Conservation (phyloP, 176 grass and related monocot genomes). For the Oryza rufipogon region DNA sequence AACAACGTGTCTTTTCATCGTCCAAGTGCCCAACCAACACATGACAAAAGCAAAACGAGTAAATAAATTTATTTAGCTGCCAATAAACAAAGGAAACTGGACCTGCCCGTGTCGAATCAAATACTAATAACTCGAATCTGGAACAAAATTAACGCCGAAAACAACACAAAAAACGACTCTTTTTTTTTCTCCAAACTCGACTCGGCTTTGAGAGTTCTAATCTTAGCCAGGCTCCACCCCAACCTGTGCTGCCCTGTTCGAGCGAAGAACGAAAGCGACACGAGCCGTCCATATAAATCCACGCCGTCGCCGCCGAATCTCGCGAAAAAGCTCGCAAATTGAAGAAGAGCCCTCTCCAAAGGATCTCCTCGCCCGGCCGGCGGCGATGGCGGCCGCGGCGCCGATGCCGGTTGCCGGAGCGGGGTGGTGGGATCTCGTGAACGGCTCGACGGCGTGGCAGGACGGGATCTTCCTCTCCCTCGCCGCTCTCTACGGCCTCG, state of each 20-base stretch:
- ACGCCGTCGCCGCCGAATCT: slow-evolving; percentile 41
- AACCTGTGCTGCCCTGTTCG: slow-evolving; percentile 38
- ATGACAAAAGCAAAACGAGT: neutral
- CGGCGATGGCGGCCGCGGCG: slow-evolving; percentile 14
- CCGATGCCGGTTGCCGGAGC: slow-evolving; percentile 28
- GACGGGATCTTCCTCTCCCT: slow-evolving; percentile 72
- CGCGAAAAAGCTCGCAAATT: neutral
- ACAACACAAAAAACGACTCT: neutral
- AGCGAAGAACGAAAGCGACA: slow-evolving; percentile 36
- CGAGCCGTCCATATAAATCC: slow-evolving; percentile 31
- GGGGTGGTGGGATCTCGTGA: slow-evolving; percentile 73
- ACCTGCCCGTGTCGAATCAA: neutral
- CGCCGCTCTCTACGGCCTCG: slow-evolving; percentile 65
- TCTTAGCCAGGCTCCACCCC: slow-evolving; percentile 41
- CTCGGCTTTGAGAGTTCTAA: slow-evolving; percentile 4
- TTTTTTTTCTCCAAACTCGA: neutral
- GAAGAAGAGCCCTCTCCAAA: neutral
- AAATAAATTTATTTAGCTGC: neutral
- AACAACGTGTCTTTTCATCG: neutral
- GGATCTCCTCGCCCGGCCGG: slow-evolving; percentile 12
- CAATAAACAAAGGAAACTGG: neutral
- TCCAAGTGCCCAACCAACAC: neutral
- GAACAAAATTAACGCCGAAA: neutral
- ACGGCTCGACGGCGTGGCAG: slow-evolving; percentile 67
- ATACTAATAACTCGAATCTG: neutral